Evolutionary conservation across 257 asterid species (phyloP), one percentile per base, ranked within the genome.

Genomic region (Galeopsis tetrahit): DNA sequence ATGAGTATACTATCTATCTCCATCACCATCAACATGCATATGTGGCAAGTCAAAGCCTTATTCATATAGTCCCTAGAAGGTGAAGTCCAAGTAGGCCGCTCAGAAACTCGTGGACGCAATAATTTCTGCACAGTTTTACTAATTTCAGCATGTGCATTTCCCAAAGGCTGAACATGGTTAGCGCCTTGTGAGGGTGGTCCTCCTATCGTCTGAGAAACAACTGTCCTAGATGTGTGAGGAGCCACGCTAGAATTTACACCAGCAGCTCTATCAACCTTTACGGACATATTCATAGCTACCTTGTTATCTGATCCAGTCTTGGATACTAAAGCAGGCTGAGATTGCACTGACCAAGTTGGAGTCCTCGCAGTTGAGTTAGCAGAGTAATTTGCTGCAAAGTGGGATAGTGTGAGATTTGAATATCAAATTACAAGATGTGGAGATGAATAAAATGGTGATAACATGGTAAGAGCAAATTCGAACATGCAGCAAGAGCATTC

Each of bases 41-140:
- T 78, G 69, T 90, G 96, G 70, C 99, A 95, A 64, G 86, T 66
- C 84, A 90, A 76, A 32, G 90, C 84, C 91, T 85, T 87, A 63
- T 77, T 88, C 96, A 95, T 92, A 76, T 92, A 95, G 71, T 92
- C 96, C 85, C 91, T 81, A n/a, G 98, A 90, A 31, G 98, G 97
- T 43, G 92, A 89, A 78, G 79, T 88, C 98, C 99, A 92, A 36
- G 75, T 73, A 62, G 85, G 93, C 48, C 74, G 82, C 76, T 92
- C 88, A n/a, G 84, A 75, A 70, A 63, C 82, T 55, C 46, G 81
- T 13, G 90, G 91, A 34, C 80, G 94, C 62, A 92, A 73, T 32
- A 92, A 61, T 81, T 89, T 88, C 84, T 92, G 96, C 75, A 95
- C 84, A 79, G 84, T 71, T 82, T 95, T 92, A 74, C 87, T 81